A percentile compares a stretch with the other conserved stretches of the same genome.
phyloP scores from a whole-genome alignment of 345 rosid species.

The Populus nigra region DNA sequence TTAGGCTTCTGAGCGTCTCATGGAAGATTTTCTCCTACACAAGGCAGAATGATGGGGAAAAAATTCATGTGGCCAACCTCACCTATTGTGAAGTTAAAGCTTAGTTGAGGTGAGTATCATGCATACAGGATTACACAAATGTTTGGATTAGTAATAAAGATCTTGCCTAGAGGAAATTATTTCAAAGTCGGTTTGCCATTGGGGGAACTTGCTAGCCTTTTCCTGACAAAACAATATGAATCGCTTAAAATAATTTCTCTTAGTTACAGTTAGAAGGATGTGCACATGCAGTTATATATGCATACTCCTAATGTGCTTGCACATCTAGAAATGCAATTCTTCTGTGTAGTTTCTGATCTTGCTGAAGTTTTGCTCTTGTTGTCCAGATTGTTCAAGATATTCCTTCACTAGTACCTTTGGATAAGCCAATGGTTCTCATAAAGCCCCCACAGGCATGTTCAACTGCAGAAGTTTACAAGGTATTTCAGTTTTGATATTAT shows the following conservation, averaged over 20 bases:
- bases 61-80: not conserved
- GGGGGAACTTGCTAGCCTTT: not conserved
- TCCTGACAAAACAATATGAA: not conserved
- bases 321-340: not conserved
- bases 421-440: conserved; percentile 78
- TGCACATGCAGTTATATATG: not conserved
- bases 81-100: not conserved
- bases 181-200: not conserved
- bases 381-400: conserved; percentile 80
- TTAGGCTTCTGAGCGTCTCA: not conserved
- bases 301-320: not conserved
- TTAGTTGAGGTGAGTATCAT: not conserved
- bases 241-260: not conserved
- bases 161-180: not conserved
- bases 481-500: conserved; percentile 20
- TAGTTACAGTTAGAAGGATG: not conserved
- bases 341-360: conserved; percentile 3
- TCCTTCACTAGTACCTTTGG: conserved; percentile 64
- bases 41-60: not conserved
- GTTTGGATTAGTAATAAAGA: not conserved
- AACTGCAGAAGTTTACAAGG: conserved; percentile 95
- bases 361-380: conserved; percentile 12
- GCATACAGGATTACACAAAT: not conserved
- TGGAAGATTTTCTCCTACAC: not conserved
- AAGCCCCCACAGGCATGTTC: conserved; percentile 89